Evolutionary conservation across 768 basidiomycete genomes (phyloP).

Genomic region (Trichaptum fuscoviolaceum): DNA sequence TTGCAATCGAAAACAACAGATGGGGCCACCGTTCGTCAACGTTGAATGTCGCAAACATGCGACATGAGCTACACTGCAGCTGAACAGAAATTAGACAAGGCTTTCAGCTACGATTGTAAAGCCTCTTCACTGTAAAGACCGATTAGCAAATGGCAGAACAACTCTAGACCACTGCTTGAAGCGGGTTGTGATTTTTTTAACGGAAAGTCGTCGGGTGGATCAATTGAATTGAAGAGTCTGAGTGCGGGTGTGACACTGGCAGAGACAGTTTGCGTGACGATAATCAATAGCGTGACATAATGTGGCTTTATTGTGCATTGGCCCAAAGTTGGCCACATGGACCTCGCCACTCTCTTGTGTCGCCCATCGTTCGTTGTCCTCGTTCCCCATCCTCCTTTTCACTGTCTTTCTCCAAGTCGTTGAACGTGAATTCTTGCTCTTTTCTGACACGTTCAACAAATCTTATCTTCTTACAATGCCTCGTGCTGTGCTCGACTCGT

Average conservation of each 20-base stretch:
- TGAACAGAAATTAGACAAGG: no score
- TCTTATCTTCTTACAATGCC: neutral
- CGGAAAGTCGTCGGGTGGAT: no score
- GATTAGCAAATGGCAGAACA: no score
- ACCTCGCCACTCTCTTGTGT: neutral
- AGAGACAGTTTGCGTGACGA: neutral
- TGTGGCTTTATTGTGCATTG: neutral
- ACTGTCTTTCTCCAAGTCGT: neutral
- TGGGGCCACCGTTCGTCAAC: no score
- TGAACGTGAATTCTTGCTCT: neutral
- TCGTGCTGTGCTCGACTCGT: slow-evolving; percentile 30
- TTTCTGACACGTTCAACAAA: neutral
- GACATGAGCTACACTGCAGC: no score
- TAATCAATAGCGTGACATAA: neutral
- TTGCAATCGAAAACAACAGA: no score
- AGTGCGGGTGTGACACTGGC: neutral
- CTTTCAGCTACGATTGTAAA: no score
- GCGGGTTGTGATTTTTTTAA: no score
- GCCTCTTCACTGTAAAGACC: no score
- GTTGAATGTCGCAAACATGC: no score
- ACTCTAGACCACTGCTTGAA: no score
- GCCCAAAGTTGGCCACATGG: no score
- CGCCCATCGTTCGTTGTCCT: neutral
- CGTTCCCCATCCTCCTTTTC: neutral
- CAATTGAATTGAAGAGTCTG: neutral